phyloP scores from a whole-genome alignment of 75 land plant species.

The Pseudotsuga menziesii region DNA sequence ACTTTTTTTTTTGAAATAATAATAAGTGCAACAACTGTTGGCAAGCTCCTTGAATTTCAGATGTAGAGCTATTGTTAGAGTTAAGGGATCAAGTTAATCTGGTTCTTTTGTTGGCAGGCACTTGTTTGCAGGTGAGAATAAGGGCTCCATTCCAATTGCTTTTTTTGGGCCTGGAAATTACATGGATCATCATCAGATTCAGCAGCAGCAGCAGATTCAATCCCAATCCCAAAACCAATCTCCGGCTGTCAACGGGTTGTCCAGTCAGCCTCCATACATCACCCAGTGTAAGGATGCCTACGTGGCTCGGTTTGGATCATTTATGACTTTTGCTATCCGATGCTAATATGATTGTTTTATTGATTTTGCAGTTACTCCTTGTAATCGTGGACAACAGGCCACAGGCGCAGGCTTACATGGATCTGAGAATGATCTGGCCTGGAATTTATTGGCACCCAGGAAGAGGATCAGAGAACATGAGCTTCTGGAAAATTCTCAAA shows the following conservation, averaged over 20 bases:
- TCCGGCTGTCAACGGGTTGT: not conserved
- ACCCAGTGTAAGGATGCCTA: conserved; percentile 7
- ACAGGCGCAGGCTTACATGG: conserved; percentile 8
- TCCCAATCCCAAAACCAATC: conserved; percentile 5
- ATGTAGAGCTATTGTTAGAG: not conserved
- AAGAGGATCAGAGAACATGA: conserved; percentile 37
- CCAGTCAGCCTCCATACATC: conserved; percentile 1
- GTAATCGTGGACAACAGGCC: conserved; percentile 6
- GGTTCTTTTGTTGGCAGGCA: conserved; percentile 5
- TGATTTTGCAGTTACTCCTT: conserved; percentile 3
- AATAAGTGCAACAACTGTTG: not conserved
- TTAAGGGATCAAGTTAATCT: not conserved
- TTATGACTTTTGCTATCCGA: not conserved
- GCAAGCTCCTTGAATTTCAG: not conserved
- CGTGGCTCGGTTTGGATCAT: not conserved
- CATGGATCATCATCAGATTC: conserved; percentile 2
- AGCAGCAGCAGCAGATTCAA: conserved; percentile 8
- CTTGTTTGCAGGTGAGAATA: conserved; percentile 9
- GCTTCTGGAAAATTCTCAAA: conserved; percentile 48
- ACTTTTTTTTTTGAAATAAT: not conserved
- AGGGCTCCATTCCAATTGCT: conserved; percentile 7
- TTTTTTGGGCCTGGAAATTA: conserved; percentile 11
- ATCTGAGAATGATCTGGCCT: conserved; percentile 26
- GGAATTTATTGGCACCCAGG: conserved; percentile 18
- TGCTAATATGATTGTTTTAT: conserved; percentile 2